Conservation (phyloP, 2,329 filamentous ascomycete species). For the Zymoseptoria crescenta region DNA sequence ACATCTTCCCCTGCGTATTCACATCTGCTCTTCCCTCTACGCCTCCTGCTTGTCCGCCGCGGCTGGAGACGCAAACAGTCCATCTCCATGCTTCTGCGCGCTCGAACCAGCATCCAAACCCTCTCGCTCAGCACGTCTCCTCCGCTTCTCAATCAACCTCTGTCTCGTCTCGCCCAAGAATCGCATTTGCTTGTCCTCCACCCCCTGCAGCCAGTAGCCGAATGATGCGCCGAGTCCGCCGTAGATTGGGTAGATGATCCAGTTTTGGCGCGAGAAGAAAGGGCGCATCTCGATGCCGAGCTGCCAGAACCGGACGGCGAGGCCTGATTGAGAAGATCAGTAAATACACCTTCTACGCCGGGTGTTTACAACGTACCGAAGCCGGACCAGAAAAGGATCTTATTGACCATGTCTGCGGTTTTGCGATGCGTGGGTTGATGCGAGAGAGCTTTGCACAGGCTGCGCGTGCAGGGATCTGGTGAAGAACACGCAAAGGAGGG, state of each 20-base stretch:
- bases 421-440: not conserved
- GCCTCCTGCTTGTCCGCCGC: not conserved
- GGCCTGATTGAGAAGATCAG: slow-evolving; percentile 49
- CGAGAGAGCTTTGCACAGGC: not conserved
- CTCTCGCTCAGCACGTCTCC: slow-evolving; percentile 63
- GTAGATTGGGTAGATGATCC: slow-evolving; percentile 91
- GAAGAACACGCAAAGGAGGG: not conserved
- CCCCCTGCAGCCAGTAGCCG: slow-evolving; percentile 92
- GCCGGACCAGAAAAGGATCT: slow-evolving; percentile 74
- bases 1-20: not conserved
- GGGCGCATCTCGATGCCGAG: slow-evolving; percentile 98
- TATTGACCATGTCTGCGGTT: slow-evolving; percentile 40
- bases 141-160: slow-evolving; percentile 79
- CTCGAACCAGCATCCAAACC: slow-evolving; percentile 27
- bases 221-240: slow-evolving; percentile 79
- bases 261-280: slow-evolving; percentile 72
- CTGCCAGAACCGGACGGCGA: slow-evolving; percentile 90
- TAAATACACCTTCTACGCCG: not conserved
- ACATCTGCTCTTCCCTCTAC: not conserved
- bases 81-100: slow-evolving; percentile 28
- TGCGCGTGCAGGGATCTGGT: not conserved
- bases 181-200: slow-evolving; percentile 73
- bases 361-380: slow-evolving; percentile 58
- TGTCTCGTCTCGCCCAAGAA: slow-evolving; percentile 73
- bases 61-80: slow-evolving; percentile 20